Conservation (phyloP, 768 basidiomycete species). For the Russula ochroleuca region DNA sequence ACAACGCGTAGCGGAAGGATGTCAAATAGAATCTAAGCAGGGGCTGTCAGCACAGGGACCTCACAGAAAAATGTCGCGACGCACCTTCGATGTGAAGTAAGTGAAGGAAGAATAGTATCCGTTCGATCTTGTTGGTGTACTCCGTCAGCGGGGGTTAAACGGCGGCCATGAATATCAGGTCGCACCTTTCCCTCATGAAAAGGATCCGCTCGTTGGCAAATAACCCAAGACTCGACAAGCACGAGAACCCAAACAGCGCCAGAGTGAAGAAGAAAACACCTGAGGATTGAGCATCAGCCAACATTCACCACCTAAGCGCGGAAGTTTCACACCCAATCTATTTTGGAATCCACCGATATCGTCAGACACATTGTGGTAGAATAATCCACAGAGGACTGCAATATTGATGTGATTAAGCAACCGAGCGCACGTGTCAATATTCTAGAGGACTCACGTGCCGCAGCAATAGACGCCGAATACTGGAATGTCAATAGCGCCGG, state of each 20-base stretch:
- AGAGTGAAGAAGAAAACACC: slow-evolving; percentile 97
- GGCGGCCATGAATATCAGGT: background rate
- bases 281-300: slow-evolving; percentile 29
- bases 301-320: background rate
- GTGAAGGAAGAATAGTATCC: slow-evolving; percentile 97
- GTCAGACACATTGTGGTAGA: slow-evolving; percentile 85
- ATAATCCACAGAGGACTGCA: slow-evolving; percentile 84
- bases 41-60: background rate
- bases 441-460: slow-evolving; percentile 62
- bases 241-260: slow-evolving; percentile 96
- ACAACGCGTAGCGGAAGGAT: slow-evolving; percentile 92
- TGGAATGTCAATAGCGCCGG: slow-evolving; percentile 89
- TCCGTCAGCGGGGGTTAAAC: background rate
- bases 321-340: slow-evolving; percentile 56
- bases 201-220: slow-evolving; percentile 94
- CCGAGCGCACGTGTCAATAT: slow-evolving; percentile 9
- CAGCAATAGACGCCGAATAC: slow-evolving; percentile 75
- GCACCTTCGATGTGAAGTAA: slow-evolving; percentile 91
- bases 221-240: slow-evolving; percentile 85
- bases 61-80: background rate
- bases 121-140: slow-evolving; percentile 59
- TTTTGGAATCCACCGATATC: slow-evolving; percentile 99
- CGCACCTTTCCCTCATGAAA: slow-evolving; percentile 96
- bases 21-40: slow-evolving; percentile 80
- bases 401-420: slow-evolving; percentile 8